Percentiles rank a stretch among this genome's conserved stretches.
Evolutionary conservation across 805 yeast genomes (phyloP).

Genomic region (Yamadazyma nakazawae): DNA sequence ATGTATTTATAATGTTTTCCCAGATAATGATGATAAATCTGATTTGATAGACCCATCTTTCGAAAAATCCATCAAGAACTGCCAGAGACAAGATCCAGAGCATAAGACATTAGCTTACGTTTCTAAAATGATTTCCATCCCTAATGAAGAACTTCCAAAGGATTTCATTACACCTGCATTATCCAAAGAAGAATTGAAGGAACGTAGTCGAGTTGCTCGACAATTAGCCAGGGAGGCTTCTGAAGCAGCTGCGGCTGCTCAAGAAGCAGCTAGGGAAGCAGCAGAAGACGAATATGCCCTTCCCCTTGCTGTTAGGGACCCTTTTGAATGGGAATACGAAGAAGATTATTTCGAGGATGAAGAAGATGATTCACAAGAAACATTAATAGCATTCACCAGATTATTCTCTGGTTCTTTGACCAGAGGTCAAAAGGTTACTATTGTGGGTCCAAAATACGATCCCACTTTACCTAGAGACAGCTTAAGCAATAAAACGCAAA

Average conservation of each 20-base stretch:
- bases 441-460: conserved; percentile 84
- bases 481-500: conserved; percentile 46
- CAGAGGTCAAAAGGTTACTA: conserved; percentile 70
- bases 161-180: conserved; percentile 34
- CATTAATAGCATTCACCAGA: conserved; percentile 82
- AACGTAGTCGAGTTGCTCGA: conserved; percentile 61
- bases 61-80: conserved; percentile 54
- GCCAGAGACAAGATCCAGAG: conserved; percentile 63
- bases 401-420: conserved; percentile 80
- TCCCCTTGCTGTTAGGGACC: conserved; percentile 27
- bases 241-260: conserved; percentile 37
- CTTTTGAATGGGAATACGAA: conserved; percentile 46
- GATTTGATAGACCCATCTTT: conserved; percentile 48
- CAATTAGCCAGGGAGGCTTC: conserved; percentile 68
- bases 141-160: conserved; percentile 73
- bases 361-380: conserved; percentile 54
- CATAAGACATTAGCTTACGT: conserved; percentile 61
- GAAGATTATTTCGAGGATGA: conserved; percentile 46
- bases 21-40: conserved; percentile 24
- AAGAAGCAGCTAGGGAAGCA: conserved; percentile 20
- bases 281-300: conserved; percentile 25
- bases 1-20: conserved; percentile 44
- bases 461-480: conserved; percentile 45
- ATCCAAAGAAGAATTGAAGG: conserved; percentile 56
- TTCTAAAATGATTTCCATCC: conserved; percentile 85